These are phyloP conservation scores for Xylaria polymorpha DNA, from an alignment of 2,329 filamentous ascomycete genomes.

Conservation along the genomic window DNA sequence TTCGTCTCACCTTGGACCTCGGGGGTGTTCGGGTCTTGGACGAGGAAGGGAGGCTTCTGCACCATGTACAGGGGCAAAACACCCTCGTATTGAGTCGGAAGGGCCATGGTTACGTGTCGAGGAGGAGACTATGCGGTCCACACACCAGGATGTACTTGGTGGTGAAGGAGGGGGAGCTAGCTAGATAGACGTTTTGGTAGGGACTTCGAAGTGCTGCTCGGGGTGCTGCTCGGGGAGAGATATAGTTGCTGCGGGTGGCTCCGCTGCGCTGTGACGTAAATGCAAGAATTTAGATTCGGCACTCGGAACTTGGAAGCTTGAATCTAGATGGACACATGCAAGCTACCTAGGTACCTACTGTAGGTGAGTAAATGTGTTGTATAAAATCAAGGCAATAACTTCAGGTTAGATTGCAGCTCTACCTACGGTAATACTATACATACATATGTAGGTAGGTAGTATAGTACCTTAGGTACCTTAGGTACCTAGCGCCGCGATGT, in stretches of 20 bases:
- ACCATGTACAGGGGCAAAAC: slow-evolving; percentile 66
- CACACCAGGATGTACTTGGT: neutral
- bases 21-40: slow-evolving; percentile 75
- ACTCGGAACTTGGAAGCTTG: neutral
- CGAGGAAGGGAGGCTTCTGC: slow-evolving; percentile 78
- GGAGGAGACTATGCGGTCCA: neutral
- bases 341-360: too few species aligned
- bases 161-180: neutral
- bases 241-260: slow-evolving; percentile 5
- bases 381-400: too few species aligned
- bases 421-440: too few species aligned
- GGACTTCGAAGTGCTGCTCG: neutral
- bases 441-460: too few species aligned
- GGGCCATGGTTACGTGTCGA: slow-evolving; percentile 41
- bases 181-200: neutral
- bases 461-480: too few species aligned
- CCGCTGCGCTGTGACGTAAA: slow-evolving; percentile 14
- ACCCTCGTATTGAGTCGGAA: slow-evolving; percentile 52
- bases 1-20: slow-evolving; percentile 84
- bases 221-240: neutral
- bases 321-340: too few species aligned
- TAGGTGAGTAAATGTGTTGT: too few species aligned
- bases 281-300: neutral
- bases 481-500: too few species aligned
- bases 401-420: too few species aligned